Conservation (phyloP, 371 early-diverging fungal genomes). For the Nematocida sp. region DNA sequence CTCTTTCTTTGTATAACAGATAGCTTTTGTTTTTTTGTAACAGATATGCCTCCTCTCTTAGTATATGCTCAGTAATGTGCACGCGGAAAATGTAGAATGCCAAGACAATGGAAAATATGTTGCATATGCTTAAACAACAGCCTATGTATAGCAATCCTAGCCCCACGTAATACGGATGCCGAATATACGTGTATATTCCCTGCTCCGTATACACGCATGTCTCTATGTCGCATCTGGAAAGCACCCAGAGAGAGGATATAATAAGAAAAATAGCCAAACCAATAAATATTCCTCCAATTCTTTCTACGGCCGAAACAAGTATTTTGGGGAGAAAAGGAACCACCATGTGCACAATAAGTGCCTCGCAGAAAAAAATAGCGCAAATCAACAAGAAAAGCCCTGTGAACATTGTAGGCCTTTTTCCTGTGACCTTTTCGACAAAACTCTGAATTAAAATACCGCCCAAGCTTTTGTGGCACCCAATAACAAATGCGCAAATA, state of each 20-base stretch:
- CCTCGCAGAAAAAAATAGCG: conserved; percentile 12
- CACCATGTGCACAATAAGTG: conserved; percentile 29
- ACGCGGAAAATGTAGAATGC: conserved; percentile 11
- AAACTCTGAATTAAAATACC: conserved; percentile 17
- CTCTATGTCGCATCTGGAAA: conserved; percentile 13
- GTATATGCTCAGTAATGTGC: conserved; percentile 2
- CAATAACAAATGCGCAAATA: conserved; percentile 6
- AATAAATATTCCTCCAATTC: conserved; percentile 23
- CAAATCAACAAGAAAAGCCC: conserved; percentile 23
- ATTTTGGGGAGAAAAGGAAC: conserved; percentile 2
- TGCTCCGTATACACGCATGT: conserved; percentile 44
- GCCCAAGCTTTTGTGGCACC: conserved; percentile 12
- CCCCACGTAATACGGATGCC: conserved; percentile 54
- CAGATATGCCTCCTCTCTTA: conserved; percentile 16
- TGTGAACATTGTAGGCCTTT: conserved; percentile 2
- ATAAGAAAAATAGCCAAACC: conserved; percentile 9
- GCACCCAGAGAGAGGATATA: conserved; percentile 43
- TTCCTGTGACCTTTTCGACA: background rate
- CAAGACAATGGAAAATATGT: background rate
- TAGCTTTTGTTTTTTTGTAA: conserved; percentile 44
- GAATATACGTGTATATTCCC: conserved; percentile 50
- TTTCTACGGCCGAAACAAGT: background rate
- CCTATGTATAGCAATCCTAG: conserved; percentile 26
- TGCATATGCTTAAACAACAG: conserved; percentile 16
- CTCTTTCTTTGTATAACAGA: conserved; percentile 26